Evolutionary conservation across 805 yeast genomes (phyloP).

Genomic region (Cyberlindnera sargentensis): DNA sequence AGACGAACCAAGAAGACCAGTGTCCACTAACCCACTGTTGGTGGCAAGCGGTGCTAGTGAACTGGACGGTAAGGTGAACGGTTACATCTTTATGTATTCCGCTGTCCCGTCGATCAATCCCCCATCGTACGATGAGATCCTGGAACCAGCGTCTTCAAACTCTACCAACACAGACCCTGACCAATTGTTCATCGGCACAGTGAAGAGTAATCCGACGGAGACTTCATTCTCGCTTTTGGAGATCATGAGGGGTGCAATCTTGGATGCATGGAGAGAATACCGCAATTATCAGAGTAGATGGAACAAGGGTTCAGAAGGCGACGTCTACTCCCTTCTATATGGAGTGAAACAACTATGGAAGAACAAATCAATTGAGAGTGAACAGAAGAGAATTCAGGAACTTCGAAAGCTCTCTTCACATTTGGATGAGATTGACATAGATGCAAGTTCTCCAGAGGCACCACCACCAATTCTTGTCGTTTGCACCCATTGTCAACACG

Average conservation of each 20-base stretch:
- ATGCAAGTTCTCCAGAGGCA: slow-evolving; percentile 31
- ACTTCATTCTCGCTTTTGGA: slow-evolving; percentile 24
- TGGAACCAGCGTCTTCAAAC: slow-evolving; percentile 11
- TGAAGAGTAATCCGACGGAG: slow-evolving; percentile 11
- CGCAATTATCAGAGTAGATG: slow-evolving; percentile 46
- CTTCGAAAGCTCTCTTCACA: slow-evolving; percentile 24
- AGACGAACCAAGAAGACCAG: slow-evolving; percentile 53
- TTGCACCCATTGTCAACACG: slow-evolving; percentile 55
- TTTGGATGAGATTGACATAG: slow-evolving; percentile 26
- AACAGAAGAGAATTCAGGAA: slow-evolving; percentile 25
- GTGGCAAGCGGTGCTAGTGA: slow-evolving; percentile 79
- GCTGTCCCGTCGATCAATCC: slow-evolving; percentile 59
- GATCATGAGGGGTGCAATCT: slow-evolving; percentile 47
- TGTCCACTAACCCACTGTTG: slow-evolving; percentile 56
- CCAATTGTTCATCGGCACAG: slow-evolving; percentile 8
- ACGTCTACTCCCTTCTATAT: slow-evolving; percentile 52
- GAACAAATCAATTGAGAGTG: slow-evolving; percentile 25
- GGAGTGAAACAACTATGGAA: slow-evolving; percentile 56
- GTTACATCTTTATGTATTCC: slow-evolving; percentile 62
- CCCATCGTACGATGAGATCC: slow-evolving; percentile 42
- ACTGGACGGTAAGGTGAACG: slow-evolving; percentile 68
- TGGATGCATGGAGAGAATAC: slow-evolving; percentile 72
- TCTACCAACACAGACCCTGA: slow-evolving; percentile 3
- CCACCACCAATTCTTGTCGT: slow-evolving; percentile 65
- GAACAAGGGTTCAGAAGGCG: slow-evolving; percentile 62